Base-by-base conservation (phyloP, 129 eudicot species). In the Lactuca saligna region DNA sequence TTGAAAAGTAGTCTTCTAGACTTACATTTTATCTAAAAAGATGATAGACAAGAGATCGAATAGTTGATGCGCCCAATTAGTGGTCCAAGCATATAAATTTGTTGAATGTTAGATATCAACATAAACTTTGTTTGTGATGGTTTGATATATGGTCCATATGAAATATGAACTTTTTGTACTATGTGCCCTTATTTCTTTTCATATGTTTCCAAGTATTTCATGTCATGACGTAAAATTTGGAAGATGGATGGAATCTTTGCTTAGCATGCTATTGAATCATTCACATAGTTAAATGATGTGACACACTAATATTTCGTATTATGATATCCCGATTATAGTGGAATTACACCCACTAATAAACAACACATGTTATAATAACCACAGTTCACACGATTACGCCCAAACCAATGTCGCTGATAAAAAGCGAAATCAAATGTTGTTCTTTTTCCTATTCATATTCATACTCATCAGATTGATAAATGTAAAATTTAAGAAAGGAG, bases 31-130 rank as follows among this genome's bases (percentile, higher is more conserved):
- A 50, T 50, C 56, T 14, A 13, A 6, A n/a, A 50, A 50, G 6
- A 50, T 50, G 20, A 50, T 5, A 50, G 14, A 14, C 56, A 50
- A 50, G 17, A 13, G 56, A 15, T 50, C 17, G 14, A 50, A 13
- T 13, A 3, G 17, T 50, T 50, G 17, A 61, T 61, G 48, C 8
- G 29, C 9, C 11, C 49, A 61, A 58, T 58, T 58, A 58, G 37
- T 58, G 63, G 63, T 58, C 63, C 63, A 31, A n/a, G 7, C 48
- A 35, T 20, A 61, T 61, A 34, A 3, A 50, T 50, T n/a, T 38
- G n/a, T 60, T 60, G 66, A 61, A 46, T 15, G 51, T 12, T 10
- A 10, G 15, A 34, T 49, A 61, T 61, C 3, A 61, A 35, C 49
- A 61, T 35, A 37, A 39, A 13, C 25, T 42, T 42, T 42, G 51